phyloP scores from a whole-genome alignment of 2,329 filamentous ascomycete species.

The Xylaria polymorpha region DNA sequence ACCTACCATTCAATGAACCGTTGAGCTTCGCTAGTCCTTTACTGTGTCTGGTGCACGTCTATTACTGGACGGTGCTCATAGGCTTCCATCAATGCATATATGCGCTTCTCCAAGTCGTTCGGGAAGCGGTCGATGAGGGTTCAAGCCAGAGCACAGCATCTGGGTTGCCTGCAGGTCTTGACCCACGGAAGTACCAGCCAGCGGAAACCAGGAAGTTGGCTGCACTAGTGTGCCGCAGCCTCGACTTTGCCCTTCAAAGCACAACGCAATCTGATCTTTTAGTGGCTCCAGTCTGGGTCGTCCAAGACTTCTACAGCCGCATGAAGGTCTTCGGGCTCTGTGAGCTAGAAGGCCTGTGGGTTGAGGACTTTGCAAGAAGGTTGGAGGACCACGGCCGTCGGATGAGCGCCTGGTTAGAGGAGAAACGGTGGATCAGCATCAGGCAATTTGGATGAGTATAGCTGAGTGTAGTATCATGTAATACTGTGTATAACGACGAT shows the following conservation, averaged over 20 bases:
- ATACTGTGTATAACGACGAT: background rate
- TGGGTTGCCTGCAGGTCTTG: slow-evolving; percentile 54
- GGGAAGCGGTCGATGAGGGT: slow-evolving; percentile 57
- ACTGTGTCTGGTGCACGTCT: slow-evolving; percentile 61
- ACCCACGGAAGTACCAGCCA: slow-evolving; percentile 55
- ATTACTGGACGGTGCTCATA: slow-evolving; percentile 66
- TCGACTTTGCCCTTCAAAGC: slow-evolving; percentile 59
- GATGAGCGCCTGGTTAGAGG: slow-evolving; percentile 42
- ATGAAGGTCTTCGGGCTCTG: slow-evolving; percentile 42
- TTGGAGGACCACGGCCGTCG: slow-evolving; percentile 40
- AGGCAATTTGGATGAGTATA: slow-evolving; percentile 43
- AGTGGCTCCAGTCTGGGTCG: slow-evolving; percentile 45
- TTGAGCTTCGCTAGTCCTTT: slow-evolving; percentile 59
- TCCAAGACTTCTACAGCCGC: slow-evolving; percentile 45
- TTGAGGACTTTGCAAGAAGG: slow-evolving; percentile 41
- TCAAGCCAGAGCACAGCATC: slow-evolving; percentile 55
- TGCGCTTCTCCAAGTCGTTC: slow-evolving; percentile 57
- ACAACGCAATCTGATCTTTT: slow-evolving; percentile 52
- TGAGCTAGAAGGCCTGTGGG: slow-evolving; percentile 46
- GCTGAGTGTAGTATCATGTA: slow-evolving; percentile 25
- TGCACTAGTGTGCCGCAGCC: slow-evolving; percentile 61
- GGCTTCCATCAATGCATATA: slow-evolving; percentile 62
- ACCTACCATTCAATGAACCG: slow-evolving; percentile 59
- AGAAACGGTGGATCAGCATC: slow-evolving; percentile 46
- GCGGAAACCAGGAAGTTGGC: slow-evolving; percentile 59